These are phyloP conservation scores for Oryza brachyantha DNA, from an alignment of 176 grass and related monocot species.

Conservation along the genomic window DNA sequence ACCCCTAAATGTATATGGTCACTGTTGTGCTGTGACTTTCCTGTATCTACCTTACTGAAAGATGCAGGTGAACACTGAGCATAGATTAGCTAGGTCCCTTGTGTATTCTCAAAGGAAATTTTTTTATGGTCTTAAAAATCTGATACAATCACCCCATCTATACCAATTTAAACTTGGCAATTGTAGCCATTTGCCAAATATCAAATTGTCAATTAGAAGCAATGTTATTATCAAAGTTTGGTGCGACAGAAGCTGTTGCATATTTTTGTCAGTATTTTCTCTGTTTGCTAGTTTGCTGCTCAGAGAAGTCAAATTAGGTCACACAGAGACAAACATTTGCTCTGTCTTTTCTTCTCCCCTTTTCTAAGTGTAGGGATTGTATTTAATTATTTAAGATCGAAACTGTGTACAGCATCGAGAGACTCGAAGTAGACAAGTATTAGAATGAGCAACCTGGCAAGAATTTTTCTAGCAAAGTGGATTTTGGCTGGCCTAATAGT, in stretches of 20 bases:
- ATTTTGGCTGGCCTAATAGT: conserved; percentile 18
- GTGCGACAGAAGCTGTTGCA: neutral
- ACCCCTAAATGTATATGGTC: neutral
- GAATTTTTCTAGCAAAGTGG: conserved; percentile 4
- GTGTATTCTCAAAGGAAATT: neutral
- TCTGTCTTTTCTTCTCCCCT: neutral
- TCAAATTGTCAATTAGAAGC: too few species aligned
- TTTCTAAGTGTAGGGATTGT: neutral
- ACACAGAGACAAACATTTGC: neutral
- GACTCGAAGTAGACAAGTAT: neutral
- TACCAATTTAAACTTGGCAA: too few species aligned
- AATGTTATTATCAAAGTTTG: neutral
- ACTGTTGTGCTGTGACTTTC: neutral
- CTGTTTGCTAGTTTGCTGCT: neutral
- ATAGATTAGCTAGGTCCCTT: neutral
- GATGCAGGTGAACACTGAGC: neutral
- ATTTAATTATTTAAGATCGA: neutral
- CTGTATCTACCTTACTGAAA: neutral
- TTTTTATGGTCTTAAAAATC: neutral
- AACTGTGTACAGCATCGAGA: neutral
- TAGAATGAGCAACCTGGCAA: neutral
- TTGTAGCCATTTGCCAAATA: too few species aligned
- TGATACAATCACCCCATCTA: too few species aligned
- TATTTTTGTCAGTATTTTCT: neutral
- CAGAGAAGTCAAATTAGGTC: conserved; percentile 12